Conservation (phyloP, 192 early-diverging fungal species). For the Entomortierella beljakovae region DNA sequence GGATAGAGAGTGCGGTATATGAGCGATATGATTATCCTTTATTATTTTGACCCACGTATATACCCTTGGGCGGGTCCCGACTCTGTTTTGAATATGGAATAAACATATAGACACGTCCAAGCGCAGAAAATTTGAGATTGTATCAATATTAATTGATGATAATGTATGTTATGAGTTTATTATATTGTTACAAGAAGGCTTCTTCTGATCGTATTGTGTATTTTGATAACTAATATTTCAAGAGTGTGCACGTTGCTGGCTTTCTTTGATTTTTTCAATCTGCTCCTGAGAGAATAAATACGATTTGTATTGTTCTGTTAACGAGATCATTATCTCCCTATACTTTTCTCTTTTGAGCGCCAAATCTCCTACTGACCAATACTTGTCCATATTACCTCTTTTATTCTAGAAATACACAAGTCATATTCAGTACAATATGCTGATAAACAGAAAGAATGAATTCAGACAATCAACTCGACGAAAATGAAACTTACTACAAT, state of each 20-base stretch:
- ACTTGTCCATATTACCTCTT: slow-evolving; percentile 1
- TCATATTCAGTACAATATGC: neutral
- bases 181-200: too few relatives aligned
- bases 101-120: too few relatives aligned
- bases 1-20: too few relatives aligned
- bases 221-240: neutral
- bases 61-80: too few relatives aligned
- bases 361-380: slow-evolving; percentile 14
- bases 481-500: slow-evolving; percentile 55
- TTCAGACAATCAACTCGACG: neutral
- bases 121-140: too few relatives aligned
- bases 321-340: slow-evolving; percentile 17
- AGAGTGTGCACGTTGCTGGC: neutral
- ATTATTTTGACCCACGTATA: too few relatives aligned
- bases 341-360: slow-evolving; percentile 28
- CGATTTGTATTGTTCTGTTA: slow-evolving; percentile 25
- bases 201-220: too few relatives aligned
- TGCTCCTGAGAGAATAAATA: slow-evolving; percentile 11
- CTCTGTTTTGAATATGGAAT: too few relatives aligned
- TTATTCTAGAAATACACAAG: slow-evolving; percentile 19
- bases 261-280: slow-evolving; percentile 11
- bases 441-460: neutral
- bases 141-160: too few relatives aligned
- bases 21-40: too few relatives aligned
- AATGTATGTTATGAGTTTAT: too few relatives aligned